Conservation (phyloP, 352 stramenopile species). For the Globisporangium cylindrosporum region DNA sequence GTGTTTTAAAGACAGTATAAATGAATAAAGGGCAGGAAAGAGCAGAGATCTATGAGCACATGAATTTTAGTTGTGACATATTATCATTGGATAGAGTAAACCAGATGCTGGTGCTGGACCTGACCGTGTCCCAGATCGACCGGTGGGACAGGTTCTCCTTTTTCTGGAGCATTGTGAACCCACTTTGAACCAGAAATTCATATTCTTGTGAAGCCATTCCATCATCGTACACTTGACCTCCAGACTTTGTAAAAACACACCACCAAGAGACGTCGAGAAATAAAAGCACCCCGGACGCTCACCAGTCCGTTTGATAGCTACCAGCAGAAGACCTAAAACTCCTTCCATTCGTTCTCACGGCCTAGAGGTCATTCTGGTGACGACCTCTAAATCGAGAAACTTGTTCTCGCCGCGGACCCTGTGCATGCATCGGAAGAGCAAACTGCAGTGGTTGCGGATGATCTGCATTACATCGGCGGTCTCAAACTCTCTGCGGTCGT, state of each 20-base stretch:
- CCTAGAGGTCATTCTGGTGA: neutral
- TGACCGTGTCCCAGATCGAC: neutral
- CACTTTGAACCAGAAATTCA: neutral
- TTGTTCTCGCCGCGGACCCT: neutral
- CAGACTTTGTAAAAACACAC: neutral
- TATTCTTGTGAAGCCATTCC: neutral
- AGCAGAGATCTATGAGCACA: neutral
- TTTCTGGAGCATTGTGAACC: neutral
- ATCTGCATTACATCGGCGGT: neutral
- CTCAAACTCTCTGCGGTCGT: neutral
- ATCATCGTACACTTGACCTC: neutral
- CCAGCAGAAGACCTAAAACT: neutral
- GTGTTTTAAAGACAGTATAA: neutral
- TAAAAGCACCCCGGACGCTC: neutral
- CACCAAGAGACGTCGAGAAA: neutral
- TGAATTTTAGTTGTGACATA: neutral
- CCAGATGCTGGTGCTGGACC: constrained; percentile 1
- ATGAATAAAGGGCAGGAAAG: neutral
- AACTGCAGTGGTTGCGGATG: neutral
- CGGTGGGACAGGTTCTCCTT: neutral
- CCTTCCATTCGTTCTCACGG: neutral
- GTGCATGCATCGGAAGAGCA: neutral
- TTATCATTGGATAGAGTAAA: neutral
- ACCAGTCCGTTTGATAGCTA: neutral
- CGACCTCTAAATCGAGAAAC: neutral